These are phyloP conservation scores for Elongisporangium prolatum DNA, from an alignment of 352 stramenopile species.

Conservation along the genomic window DNA sequence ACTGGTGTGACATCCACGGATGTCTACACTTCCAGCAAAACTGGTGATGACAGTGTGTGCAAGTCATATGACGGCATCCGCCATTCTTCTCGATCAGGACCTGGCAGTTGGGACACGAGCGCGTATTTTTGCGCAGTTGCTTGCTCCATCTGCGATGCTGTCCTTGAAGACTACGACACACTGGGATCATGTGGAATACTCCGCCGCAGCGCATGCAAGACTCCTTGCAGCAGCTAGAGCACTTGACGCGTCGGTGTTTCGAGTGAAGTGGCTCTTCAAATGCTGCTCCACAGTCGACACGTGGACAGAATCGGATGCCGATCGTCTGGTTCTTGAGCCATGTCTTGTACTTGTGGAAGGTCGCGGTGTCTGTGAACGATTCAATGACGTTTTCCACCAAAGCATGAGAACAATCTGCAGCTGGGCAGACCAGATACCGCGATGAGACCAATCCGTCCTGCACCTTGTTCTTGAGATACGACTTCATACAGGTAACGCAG, in stretches of 20 bases:
- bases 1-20: no score
- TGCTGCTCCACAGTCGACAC: conserved; percentile 46
- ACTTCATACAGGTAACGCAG: conserved; percentile 55
- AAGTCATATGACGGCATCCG: conserved; percentile 82
- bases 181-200: conserved; percentile 47
- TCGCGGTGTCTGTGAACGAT: conserved; percentile 34
- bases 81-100: conserved; percentile 78
- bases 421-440: conserved; percentile 69
- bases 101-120: conserved; percentile 60
- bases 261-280: conserved; percentile 56
- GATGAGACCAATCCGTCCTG: conserved; percentile 64
- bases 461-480: conserved; percentile 77
- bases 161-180: conserved; percentile 56
- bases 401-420: conserved; percentile 41
- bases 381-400: conserved; percentile 50
- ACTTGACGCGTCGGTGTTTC: conserved; percentile 34
- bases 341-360: conserved; percentile 60
- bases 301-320: conserved; percentile 69
- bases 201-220: conserved; percentile 69
- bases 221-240: conserved; percentile 35
- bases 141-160: conserved; percentile 70
- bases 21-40: conserved; percentile 82
- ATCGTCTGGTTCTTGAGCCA: conserved; percentile 62
- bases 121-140: conserved; percentile 48
- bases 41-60: conserved; percentile 77